These are phyloP conservation scores for Nannochloropsis gaditana DNA, from an alignment of 108 stramenopile species.

Conservation along the genomic window DNA sequence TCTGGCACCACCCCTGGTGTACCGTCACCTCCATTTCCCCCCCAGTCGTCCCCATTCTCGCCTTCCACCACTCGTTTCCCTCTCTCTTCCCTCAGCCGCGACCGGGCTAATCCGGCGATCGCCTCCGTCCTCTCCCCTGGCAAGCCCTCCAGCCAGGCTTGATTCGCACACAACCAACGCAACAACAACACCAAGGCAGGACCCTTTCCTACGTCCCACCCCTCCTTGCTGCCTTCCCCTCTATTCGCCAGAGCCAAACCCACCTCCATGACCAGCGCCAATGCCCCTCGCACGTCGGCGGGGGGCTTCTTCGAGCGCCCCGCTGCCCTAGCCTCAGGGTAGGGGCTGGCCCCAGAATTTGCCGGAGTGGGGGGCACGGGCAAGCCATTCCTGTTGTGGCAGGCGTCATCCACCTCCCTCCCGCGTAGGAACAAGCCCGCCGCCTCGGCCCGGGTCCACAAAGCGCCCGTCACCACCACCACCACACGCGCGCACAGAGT, in stretches of 20 bases:
- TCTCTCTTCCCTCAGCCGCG: background rate
- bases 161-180: background rate
- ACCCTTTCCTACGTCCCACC: background rate
- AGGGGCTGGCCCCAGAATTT: no score
- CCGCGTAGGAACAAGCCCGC: background rate
- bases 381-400: no score
- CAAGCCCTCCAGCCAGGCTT: background rate
- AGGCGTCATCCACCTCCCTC: no score
- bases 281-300: background rate
- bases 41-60: background rate
- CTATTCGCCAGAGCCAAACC: background rate
- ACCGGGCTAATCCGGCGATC: background rate
- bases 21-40: background rate
- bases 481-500: background rate
- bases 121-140: background rate
- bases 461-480: background rate
- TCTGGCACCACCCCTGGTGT: background rate
- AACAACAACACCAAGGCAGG: background rate
- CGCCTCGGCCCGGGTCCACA: background rate
- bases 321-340: no score
- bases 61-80: background rate
- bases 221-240: background rate
- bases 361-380: no score
- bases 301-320: background rate
- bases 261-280: background rate